phyloP scores from a whole-genome alignment of 176 grass and related monocot species.

The Poa pratensis region DNA sequence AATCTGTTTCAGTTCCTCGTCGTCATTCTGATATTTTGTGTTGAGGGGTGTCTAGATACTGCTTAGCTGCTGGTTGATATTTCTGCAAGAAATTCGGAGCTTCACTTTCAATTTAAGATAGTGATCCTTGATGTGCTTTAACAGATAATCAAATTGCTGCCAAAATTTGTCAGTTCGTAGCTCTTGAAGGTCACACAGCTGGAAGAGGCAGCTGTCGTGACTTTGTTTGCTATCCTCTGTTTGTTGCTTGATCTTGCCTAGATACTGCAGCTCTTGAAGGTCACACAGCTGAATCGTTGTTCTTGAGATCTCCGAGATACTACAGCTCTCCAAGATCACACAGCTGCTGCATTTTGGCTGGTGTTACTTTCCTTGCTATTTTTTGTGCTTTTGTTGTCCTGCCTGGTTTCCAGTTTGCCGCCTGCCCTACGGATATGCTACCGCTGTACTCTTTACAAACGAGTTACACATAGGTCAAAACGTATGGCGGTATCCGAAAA shows the following conservation, averaged over 20 bases:
- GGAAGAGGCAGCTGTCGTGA: neutral
- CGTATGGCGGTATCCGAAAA: too few species aligned
- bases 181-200: neutral
- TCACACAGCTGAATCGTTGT: neutral
- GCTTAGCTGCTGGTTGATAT: neutral
- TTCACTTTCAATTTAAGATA: neutral
- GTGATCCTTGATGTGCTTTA: neutral
- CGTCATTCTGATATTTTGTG: neutral
- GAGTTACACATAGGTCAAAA: neutral
- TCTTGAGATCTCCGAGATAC: neutral
- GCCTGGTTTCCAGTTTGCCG: neutral
- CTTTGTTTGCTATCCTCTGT: neutral
- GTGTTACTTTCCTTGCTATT: neutral
- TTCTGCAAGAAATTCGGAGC: neutral
- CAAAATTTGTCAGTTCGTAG: neutral
- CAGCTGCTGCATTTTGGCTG: neutral
- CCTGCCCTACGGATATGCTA: neutral
- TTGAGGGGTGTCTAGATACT: conserved; percentile 4
- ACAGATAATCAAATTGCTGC: neutral
- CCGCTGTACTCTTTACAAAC: neutral
- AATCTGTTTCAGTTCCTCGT: neutral
- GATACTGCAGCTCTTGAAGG: neutral
- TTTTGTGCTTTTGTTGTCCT: neutral
- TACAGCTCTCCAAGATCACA: neutral
- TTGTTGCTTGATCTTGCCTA: neutral